Evolutionary conservation across 352 stramenopile species (phyloP).

Genomic region (Pythium phragmiticola): DNA sequence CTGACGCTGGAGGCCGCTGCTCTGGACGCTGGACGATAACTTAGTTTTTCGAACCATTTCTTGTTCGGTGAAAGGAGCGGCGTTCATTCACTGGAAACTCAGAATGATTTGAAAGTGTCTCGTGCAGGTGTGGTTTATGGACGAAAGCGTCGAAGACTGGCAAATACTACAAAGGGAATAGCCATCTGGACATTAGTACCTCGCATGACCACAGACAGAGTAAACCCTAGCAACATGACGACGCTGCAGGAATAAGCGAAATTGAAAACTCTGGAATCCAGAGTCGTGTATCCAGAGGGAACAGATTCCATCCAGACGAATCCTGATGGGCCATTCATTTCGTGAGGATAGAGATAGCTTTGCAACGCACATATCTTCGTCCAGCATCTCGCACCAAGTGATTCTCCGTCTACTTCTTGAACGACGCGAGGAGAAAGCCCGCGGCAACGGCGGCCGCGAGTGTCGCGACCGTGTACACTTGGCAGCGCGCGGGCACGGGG

Average conservation of each 20-base stretch:
- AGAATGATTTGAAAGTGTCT: no score
- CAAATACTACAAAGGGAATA: neutral
- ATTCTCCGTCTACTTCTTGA: constrained; percentile 43
- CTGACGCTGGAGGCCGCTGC: no score
- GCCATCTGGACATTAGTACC: neutral
- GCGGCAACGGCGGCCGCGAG: constrained; percentile 57
- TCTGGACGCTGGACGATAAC: neutral
- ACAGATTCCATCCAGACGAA: neutral
- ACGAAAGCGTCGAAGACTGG: neutral
- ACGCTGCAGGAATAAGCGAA: neutral
- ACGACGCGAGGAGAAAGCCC: constrained; percentile 50
- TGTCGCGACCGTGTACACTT: constrained; percentile 61
- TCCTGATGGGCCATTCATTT: neutral
- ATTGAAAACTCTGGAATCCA: neutral
- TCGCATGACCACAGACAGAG: neutral
- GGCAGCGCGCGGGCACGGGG: constrained; percentile 66
- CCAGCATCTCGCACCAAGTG: neutral
- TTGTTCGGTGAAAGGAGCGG: neutral
- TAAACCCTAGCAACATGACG: neutral
- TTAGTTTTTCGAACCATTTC: neutral
- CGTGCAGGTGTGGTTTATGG: neutral
- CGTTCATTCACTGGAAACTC: no score
- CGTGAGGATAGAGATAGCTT: no score
- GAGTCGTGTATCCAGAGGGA: neutral
- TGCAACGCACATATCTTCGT: no score